Evolutionary conservation across 1,284 basidiomycete genomes (phyloP).

Genomic region (Apiotrichum siamense): DNA sequence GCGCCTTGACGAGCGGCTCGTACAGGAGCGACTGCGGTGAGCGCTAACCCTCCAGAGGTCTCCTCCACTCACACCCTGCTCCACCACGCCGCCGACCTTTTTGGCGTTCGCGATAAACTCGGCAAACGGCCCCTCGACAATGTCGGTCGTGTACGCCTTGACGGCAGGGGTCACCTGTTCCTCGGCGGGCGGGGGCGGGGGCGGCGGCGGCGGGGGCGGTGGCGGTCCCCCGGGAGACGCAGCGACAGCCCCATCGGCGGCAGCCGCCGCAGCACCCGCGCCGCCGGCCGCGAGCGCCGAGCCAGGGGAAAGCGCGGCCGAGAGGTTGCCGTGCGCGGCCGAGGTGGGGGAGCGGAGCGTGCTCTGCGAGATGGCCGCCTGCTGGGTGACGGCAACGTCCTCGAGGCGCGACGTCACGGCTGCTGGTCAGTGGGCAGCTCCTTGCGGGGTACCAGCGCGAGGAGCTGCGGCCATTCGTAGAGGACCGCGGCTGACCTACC

Average conservation of each 20-base stretch:
- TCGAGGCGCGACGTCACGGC: constrained; percentile 92
- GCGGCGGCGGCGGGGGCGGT: constrained; percentile 47
- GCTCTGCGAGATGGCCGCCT: constrained; percentile 21
- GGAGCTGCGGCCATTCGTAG: too few species aligned
- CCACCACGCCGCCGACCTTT: constrained; percentile 64
- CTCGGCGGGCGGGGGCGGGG: constrained; percentile 44
- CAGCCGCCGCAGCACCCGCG: constrained; percentile 39
- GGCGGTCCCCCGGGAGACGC: too few species aligned
- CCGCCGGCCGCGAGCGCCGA: constrained; percentile 33
- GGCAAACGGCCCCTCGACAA: constrained; percentile 65
- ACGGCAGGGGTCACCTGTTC: constrained; percentile 58
- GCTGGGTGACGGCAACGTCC: constrained; percentile 63
- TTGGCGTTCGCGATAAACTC: constrained; percentile 70
- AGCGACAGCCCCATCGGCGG: too few species aligned
- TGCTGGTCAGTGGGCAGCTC: constrained; percentile 48
- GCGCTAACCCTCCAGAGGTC: not conserved
- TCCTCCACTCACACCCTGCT: constrained; percentile 64
- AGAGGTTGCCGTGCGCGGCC: constrained; percentile 40
- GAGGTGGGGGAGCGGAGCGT: constrained; percentile 33
- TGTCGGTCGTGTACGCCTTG: constrained; percentile 65
- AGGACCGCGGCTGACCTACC: constrained; percentile 52
- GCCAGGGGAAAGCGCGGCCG: constrained; percentile 32
- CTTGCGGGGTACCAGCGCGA: too few species aligned
- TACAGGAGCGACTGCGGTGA: constrained; percentile 62
- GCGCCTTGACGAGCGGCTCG: constrained; percentile 58